Evolutionary conservation across 768 basidiomycete species (phyloP).

Genomic region (button mushroom (Agaricus bisporus)): DNA sequence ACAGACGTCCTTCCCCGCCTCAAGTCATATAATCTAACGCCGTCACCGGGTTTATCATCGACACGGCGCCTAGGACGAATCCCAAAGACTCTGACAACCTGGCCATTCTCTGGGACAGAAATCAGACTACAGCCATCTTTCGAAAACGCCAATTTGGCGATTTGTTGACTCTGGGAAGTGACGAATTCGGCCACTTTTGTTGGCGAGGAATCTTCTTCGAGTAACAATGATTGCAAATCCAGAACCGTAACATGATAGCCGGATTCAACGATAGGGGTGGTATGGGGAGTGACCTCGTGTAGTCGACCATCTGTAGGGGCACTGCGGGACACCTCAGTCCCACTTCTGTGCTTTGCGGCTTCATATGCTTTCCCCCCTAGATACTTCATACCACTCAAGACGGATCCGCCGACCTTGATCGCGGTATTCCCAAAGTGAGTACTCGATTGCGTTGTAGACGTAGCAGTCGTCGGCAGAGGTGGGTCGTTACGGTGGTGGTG

Average conservation of each 20-base stretch:
- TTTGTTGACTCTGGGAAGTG: conserved; percentile 38
- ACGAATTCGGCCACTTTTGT: conserved; percentile 41
- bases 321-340: conserved; percentile 44
- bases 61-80: conserved; percentile 22
- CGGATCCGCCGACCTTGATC: conserved; percentile 51
- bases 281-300: conserved; percentile 15
- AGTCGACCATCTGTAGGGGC: conserved; percentile 39
- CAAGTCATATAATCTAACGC: conserved; percentile 48
- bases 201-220: conserved; percentile 4
- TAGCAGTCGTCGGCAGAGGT: background rate
- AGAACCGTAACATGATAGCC: conserved; percentile 50
- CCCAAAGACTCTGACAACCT: conserved; percentile 43
- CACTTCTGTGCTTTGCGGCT: conserved; percentile 34
- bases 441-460: conserved; percentile 30
- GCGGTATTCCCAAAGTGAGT: conserved; percentile 40
- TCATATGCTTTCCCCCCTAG: conserved; percentile 56
- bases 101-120: conserved; percentile 50
- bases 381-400: conserved; percentile 59
- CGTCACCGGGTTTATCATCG: background rate
- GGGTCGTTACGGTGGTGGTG: background rate
- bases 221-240: conserved; percentile 31
- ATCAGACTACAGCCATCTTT: conserved; percentile 46
- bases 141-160: conserved; percentile 45
- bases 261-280: conserved; percentile 16
- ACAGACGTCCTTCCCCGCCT: conserved; percentile 68